Base-by-base conservation (phyloP, 129 eudicot species). In the Calendula officinalis region DNA sequence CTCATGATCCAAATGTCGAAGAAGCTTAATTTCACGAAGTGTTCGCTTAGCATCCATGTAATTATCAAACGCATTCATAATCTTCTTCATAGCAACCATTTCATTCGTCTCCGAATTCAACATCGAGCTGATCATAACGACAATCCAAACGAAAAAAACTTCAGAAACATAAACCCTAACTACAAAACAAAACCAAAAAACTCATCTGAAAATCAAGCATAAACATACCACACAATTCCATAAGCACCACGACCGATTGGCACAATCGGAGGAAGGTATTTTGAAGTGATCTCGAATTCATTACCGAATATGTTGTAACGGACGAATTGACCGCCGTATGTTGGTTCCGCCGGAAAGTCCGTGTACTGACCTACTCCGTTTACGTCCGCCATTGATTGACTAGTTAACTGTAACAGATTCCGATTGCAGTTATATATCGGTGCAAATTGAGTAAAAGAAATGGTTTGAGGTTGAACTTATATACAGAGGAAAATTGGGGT, bases 201-300 rank as follows among this genome's bases (percentile, higher is more conserved):
- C 35, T 30, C 13, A 49, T 33, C 6, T 10, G 2, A 14, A 40
- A 60, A 4, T 14, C 55, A 39, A 47, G 5, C 38, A 62, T 27
- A 3, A 6, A 65, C 57, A 27, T 84, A 91, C 97, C 97, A 91
- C 22, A 91, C 95, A 12, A 91, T 84, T 22, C 97, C 97, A 17
- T 91, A 91, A 74, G 97, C 97, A 34, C 97, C 97, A 0, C 97
- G 97, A 39, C 97, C 97, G 17, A 91, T 80, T 34, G 97, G 95
- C 84, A 73, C 73, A 60, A 91, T 82, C 41, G 97, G 97, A 65
- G 90, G 94, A 5, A 78, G 70, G 48, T 91, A 91, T 79, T 91
- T 91, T 7, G 75, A 17, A 0, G 95, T 84, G 68, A 91, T 69
- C 67, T 91, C 94, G 49, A 91, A 91, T n/a, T 66, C 54, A 42